These are phyloP conservation scores for Aspergillus texensis DNA, from an alignment of 2,329 filamentous ascomycete species.

Conservation along the genomic window DNA sequence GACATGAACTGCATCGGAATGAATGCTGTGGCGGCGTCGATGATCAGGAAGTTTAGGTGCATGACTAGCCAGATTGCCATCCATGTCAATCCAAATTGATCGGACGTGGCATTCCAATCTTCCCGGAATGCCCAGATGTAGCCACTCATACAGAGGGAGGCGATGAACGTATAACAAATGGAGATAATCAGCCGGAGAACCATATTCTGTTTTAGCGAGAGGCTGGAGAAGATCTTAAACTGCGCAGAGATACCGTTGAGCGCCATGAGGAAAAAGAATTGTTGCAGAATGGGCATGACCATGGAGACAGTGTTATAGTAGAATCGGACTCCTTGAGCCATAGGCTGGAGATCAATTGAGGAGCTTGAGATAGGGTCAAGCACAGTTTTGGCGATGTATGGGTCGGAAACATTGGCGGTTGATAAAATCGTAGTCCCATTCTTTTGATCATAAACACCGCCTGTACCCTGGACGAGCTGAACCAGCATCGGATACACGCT, in stretches of 20 bases:
- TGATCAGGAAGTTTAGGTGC: constrained; percentile 48
- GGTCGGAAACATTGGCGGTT: constrained; percentile 23
- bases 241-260: constrained; percentile 47
- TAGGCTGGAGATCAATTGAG: constrained; percentile 44
- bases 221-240: constrained; percentile 40
- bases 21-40: constrained; percentile 49
- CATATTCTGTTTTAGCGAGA: constrained; percentile 34
- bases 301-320: constrained; percentile 52
- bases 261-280: constrained; percentile 53
- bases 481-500: constrained; percentile 36
- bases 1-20: constrained; percentile 46
- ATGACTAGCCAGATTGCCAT: constrained; percentile 48
- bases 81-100: constrained; percentile 49
- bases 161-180: constrained; percentile 41
- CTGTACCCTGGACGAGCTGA: constrained; percentile 36
- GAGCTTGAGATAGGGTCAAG: constrained; percentile 42
- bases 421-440: constrained; percentile 37
- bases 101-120: constrained; percentile 31
- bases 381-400: constrained; percentile 38
- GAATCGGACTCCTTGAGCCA: constrained; percentile 44
- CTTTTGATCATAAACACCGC: constrained; percentile 35
- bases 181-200: constrained; percentile 40
- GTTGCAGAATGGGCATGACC: constrained; percentile 49
- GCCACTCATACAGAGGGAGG: constrained; percentile 44
- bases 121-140: constrained; percentile 51